A percentile compares a stretch with the other conserved stretches of the same genome.
phyloP scores from a whole-genome alignment of 495 filamentous ascomycete species.

The Astrocystis sublimbata region DNA sequence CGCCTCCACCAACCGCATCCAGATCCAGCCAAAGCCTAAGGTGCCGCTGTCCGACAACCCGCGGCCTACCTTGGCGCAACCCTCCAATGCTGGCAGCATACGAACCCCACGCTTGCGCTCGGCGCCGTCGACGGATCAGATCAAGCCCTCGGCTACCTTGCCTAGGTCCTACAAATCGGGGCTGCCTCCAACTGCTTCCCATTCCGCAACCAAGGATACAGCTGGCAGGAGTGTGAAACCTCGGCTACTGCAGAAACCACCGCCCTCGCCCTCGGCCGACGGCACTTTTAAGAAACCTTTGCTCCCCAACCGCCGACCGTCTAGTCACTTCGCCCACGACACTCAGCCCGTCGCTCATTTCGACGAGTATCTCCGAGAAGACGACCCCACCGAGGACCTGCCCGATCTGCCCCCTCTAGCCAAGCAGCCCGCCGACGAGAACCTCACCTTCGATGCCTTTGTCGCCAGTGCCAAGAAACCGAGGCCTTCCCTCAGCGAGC shows the following conservation, averaged over 20 bases:
- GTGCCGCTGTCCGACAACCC: conserved; percentile 23
- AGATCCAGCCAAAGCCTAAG: conserved; percentile 7
- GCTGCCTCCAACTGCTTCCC: conserved; percentile 23
- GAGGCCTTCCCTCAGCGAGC: conserved; percentile 44
- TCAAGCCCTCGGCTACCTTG: conserved; percentile 28
- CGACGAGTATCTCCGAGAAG: conserved; percentile 17
- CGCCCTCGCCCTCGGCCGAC: conserved; percentile 16
- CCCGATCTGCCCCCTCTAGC: conserved; percentile 28
- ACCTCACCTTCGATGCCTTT: conserved; percentile 27
- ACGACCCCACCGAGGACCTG: conserved; percentile 21
- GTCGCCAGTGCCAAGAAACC: conserved; percentile 26
- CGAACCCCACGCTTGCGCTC: conserved; percentile 46
- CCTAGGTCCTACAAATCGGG: conserved; percentile 25
- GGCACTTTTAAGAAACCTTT: conserved; percentile 27
- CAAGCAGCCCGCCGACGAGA: conserved; percentile 21
- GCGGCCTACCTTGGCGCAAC: conserved; percentile 15
- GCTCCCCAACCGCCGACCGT: conserved; percentile 25
- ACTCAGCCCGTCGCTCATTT: conserved; percentile 14
- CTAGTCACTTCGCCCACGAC: conserved; percentile 22
- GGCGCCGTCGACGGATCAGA: conserved; percentile 43
- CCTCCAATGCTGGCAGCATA: conserved; percentile 16
- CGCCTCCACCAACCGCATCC: conserved; percentile 5
- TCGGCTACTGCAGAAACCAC: conserved; percentile 16
- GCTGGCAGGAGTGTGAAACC: conserved; percentile 21
- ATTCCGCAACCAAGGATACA: conserved; percentile 19